phyloP scores from a whole-genome alignment of 2,329 filamentous ascomycete genomes.

The Metarhizium robertsii region DNA sequence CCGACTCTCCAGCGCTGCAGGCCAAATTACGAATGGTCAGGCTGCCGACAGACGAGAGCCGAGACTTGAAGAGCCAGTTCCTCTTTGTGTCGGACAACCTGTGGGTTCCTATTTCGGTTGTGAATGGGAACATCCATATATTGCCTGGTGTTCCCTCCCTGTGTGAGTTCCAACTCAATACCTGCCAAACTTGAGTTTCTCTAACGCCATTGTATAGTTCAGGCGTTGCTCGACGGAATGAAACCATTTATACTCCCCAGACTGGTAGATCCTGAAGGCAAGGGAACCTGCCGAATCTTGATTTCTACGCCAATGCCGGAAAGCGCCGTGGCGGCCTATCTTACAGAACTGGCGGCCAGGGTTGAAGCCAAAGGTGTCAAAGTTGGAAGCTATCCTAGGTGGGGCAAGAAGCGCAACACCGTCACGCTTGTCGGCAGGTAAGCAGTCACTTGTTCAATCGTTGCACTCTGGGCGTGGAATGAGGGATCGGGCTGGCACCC shows the following conservation, averaged over 20 bases:
- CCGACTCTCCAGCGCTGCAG: constrained; percentile 63
- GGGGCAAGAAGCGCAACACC: constrained; percentile 80
- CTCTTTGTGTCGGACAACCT: constrained; percentile 71
- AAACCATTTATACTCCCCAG: constrained; percentile 63
- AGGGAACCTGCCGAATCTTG: constrained; percentile 67
- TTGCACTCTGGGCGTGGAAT: background rate
- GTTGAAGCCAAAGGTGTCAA: constrained; percentile 74
- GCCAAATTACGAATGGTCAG: constrained; percentile 89
- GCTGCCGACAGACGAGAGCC: constrained; percentile 63
- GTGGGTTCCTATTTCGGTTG: constrained; percentile 84
- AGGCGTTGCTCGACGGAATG: constrained; percentile 66
- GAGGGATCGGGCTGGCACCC: too few relatives aligned
- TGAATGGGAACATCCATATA: constrained; percentile 91
- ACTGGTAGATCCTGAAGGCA: constrained; percentile 68
- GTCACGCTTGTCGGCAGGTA: constrained; percentile 72
- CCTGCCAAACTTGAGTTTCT: background rate
- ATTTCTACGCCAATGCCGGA: constrained; percentile 84
- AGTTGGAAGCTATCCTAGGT: constrained; percentile 89
- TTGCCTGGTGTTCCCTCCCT: constrained; percentile 81
- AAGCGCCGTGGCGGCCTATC: constrained; percentile 72
- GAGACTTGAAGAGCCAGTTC: constrained; percentile 60
- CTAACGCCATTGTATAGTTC: constrained; percentile 36
- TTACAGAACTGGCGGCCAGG: constrained; percentile 68
- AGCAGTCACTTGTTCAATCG: background rate
- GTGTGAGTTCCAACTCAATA: constrained; percentile 37